Evolutionary conservation across 1,139 yeast species (phyloP), one percentile per base, ranked within the genome.

Genomic region (Pichia sp.): DNA sequence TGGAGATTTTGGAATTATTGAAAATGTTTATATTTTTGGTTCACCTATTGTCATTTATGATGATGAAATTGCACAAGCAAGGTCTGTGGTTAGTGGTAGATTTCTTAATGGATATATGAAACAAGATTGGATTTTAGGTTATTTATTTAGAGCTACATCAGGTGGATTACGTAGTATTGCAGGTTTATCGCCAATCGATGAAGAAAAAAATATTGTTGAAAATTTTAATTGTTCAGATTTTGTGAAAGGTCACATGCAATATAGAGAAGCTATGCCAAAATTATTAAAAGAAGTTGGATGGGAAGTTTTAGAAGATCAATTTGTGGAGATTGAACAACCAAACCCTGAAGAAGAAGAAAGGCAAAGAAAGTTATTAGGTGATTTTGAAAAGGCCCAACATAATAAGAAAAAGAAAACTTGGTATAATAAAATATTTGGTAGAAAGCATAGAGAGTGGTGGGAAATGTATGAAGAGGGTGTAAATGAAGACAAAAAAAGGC

Each of bases 121-220:
- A 56, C 89, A 86, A 60, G 99, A 94, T 68, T 94, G 99, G 99
- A 84, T 94, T 55, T 72, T 94, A 52, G 98, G 98, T 0, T 94
- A 94, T 65, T 69, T 94, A 40, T 94, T 92, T 67, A 74, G 98
- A 57, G 98, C 98, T 1, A 90, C 97, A 0, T 82, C 94, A 49
- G 97, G 98, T 49, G 97, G 98, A 0, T 72, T 94, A 45, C 84
- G 86, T 60, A 77, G 86, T 18, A 94, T 94, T 44, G 94, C 94
- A 7, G 99, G 99, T 0, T 72, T 94, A 39, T 82, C 96, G 0
- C 83, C 92, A 1, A 76, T 90, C 39, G 81, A 79, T 42, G 52
- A 45, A 29, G 51, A 42, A 8, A 51, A 43, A n/a, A 47, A 27
- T 28, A 50, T 50, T 31, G 72, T 90, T 40, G 96, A 89, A 55